Evolutionary conservation across 1,139 yeast genomes (phyloP), one percentile per base, ranked within the genome.

Genomic region (Candida sojae): DNA sequence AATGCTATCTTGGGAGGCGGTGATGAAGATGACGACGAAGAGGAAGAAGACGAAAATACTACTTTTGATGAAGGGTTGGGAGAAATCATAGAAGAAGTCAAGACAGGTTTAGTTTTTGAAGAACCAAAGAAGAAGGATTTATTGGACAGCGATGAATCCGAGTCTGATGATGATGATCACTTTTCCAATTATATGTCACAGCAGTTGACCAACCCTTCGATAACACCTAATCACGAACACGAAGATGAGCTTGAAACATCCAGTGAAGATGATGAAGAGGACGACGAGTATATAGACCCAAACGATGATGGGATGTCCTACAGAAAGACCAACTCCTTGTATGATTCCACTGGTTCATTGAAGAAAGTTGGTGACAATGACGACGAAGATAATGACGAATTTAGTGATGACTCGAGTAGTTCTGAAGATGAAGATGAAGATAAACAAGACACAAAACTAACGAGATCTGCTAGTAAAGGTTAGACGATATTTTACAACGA

Each of bases 1-100:
- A 93, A 93, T 67, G 92, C 97, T n/a, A 88, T 93, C 35, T 75
- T 93, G 32, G 98, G 99, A 10, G 97, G 96, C 31, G 77, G 73
- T 5, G 75, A 68, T 28, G 75, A 70, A 31, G 73, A 67, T 7
- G 72, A 66, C 29, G 72, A 63, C 1, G 72, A 65, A 10, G 75
- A 68, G 8, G 73, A 65, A 6, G 77, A 72, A 17, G 57, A 52
- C 17, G 70, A 63, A 13, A 74, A 61, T 61, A 77, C 60, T 46
- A 70, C 77, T 0, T 72, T 72, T 56, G 87, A 85, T 47, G 84
- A 78, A 56, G 73, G 74, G 5, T 48, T 56, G 41, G 77, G 77
- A 7, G 81, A 77, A 49, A 70, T 71, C 28, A 77, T 61, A 39
- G 77, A 71, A 46, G 74, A 73, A 46, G 62, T 67, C 26, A 74